phyloP scores from a whole-genome alignment of 2,329 filamentous ascomycete genomes.

The Fusarium brachygibbosum region DNA sequence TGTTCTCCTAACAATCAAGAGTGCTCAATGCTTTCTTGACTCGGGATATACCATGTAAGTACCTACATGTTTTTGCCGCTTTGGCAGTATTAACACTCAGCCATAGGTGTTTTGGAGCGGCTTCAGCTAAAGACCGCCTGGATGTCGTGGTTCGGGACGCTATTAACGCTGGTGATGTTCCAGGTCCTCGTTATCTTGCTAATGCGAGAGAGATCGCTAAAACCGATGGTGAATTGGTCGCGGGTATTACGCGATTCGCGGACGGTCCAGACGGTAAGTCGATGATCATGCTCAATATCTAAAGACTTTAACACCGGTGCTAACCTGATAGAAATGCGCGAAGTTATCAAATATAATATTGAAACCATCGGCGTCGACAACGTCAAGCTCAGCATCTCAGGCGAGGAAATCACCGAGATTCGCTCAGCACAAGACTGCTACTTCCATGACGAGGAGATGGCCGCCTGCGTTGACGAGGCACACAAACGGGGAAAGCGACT shows the following conservation, averaged over 20 bases:
- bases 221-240: slow-evolving; percentile 23
- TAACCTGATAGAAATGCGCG: not conserved
- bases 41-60: slow-evolving; percentile 37
- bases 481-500: slow-evolving; percentile 28
- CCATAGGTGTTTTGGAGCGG: slow-evolving; percentile 32
- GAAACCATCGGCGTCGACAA: not conserved
- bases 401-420: not conserved
- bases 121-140: slow-evolving; percentile 37
- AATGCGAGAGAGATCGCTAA: slow-evolving; percentile 36
- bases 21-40: slow-evolving; percentile 32
- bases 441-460: slow-evolving; percentile 9
- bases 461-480: slow-evolving; percentile 30
- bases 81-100: not conserved
- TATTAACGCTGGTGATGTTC: slow-evolving; percentile 31
- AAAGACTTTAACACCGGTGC: not conserved
- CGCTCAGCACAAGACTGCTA: slow-evolving; percentile 34
- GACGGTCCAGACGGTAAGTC: not conserved
- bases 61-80: not conserved
- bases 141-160: slow-evolving; percentile 34
- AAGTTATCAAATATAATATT: not conserved
- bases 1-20: slow-evolving; percentile 31
- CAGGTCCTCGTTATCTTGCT: slow-evolving; percentile 28
- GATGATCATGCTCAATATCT: not conserved
- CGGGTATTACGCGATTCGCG: slow-evolving; percentile 27
- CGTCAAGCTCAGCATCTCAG: not conserved